Conservation (phyloP, 331 rosid genomes). For the Saraca asoca region DNA sequence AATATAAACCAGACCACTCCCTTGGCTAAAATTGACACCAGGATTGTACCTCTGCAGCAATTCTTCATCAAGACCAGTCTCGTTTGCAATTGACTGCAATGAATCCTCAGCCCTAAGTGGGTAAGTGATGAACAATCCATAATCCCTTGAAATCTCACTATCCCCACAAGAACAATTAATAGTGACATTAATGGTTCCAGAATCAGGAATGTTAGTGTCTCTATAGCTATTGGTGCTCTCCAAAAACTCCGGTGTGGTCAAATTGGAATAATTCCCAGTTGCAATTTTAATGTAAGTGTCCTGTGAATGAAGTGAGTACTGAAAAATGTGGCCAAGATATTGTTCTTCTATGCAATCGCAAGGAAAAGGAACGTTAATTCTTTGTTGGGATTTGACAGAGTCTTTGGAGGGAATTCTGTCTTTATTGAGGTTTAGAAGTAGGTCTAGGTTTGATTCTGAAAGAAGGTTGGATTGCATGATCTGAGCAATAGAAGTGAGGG, state of each 20-base stretch:
- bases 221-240: constrained; percentile 38
- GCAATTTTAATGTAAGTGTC: constrained; percentile 51
- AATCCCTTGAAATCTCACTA: constrained; percentile 41
- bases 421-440: constrained; percentile 35
- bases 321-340: constrained; percentile 54
- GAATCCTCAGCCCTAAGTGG: constrained; percentile 43
- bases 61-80: constrained; percentile 5
- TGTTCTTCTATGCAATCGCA: constrained; percentile 50
- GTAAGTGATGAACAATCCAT: constrained; percentile 62
- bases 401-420: constrained; percentile 13
- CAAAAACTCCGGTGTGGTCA: constrained; percentile 52
- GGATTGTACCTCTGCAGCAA: constrained; percentile 44
- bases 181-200: constrained; percentile 41
- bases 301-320: constrained; percentile 33
- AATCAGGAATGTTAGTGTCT: constrained; percentile 23
- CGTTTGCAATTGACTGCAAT: constrained; percentile 34
- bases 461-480: constrained; percentile 33
- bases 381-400: rapidly evolving
- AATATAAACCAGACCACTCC: constrained; percentile 52
- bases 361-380: constrained; percentile 46
- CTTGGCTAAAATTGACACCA: constrained; percentile 47
- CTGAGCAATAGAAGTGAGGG: not conserved
- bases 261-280: constrained; percentile 25
- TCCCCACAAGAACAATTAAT: constrained; percentile 65
- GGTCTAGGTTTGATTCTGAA: not conserved